phyloP scores from a whole-genome alignment of 768 basidiomycete genomes.

The Xanthoconium purpureum region DNA sequence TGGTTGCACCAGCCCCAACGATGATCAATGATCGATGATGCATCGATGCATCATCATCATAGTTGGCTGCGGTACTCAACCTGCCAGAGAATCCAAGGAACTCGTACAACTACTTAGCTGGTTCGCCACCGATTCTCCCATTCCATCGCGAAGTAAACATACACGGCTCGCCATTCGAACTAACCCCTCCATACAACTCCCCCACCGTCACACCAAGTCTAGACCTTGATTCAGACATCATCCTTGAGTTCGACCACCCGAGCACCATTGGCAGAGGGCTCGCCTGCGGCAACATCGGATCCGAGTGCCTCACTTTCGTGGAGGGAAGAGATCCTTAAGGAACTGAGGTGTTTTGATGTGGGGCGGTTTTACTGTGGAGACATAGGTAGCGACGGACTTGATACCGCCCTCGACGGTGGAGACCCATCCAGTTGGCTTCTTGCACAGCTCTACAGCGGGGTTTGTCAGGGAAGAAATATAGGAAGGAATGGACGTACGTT shows the following conservation, averaged over 20 bases:
- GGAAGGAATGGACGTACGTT: too few relatives aligned
- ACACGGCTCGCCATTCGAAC: conserved; percentile 40
- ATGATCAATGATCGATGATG: too few relatives aligned
- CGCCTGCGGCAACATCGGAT: conserved; percentile 82
- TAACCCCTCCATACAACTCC: conserved; percentile 82
- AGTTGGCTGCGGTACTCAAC: conserved; percentile 82
- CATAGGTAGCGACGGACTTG: too few relatives aligned
- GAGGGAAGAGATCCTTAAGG: too few relatives aligned
- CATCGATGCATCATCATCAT: conserved; percentile 50
- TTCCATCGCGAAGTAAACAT: conserved; percentile 60
- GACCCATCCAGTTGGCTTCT: too few relatives aligned
- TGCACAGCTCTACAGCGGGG: too few relatives aligned
- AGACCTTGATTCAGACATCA: conserved; percentile 79
- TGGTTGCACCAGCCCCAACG: too few relatives aligned
- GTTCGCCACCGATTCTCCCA: conserved; percentile 46
- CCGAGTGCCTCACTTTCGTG: conserved; percentile 60
- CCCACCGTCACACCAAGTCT: conserved; percentile 77
- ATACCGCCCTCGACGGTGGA: too few relatives aligned
- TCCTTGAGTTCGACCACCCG: conserved; percentile 66
- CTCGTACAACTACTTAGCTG: conserved; percentile 28
- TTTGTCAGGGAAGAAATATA: too few relatives aligned
- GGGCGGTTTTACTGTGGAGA: too few relatives aligned
- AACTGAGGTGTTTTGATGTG: too few relatives aligned
- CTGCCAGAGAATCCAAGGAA: conserved; percentile 69
- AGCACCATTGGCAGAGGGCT: conserved; percentile 86